phyloP scores from a whole-genome alignment of 352 stramenopile genomes.

The Pythium dissimile region DNA sequence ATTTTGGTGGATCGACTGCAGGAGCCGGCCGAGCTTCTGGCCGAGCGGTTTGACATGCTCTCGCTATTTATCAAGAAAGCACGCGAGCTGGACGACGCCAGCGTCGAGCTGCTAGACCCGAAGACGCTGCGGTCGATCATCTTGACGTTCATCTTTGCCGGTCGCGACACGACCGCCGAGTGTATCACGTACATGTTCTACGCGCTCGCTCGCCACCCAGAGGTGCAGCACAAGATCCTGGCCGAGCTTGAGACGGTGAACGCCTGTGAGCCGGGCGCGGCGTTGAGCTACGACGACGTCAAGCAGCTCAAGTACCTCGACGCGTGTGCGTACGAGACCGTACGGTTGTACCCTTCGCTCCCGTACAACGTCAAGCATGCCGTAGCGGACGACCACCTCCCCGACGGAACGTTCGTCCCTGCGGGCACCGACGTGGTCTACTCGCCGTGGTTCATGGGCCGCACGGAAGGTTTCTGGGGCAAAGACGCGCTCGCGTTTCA shows the following conservation, averaged over 20 bases:
- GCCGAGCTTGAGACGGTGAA: constrained; percentile 33
- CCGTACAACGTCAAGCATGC: constrained; percentile 72
- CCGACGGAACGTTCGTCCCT: constrained; percentile 68
- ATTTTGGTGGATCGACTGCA: constrained; percentile 39
- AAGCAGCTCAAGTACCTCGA: constrained; percentile 66
- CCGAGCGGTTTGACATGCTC: constrained; percentile 37
- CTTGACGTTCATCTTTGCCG: constrained; percentile 82
- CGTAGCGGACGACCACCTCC: constrained; percentile 57
- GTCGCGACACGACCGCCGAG: constrained; percentile 75
- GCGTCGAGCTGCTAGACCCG: constrained; percentile 18
- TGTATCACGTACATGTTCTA: constrained; percentile 82
- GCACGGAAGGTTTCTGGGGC: constrained; percentile 47
- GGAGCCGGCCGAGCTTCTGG: constrained; percentile 29
- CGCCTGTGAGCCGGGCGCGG: neutral
- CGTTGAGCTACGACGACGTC: constrained; percentile 50
- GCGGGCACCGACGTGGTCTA: constrained; percentile 63
- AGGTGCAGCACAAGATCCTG: constrained; percentile 53
- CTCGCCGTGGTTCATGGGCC: constrained; percentile 76
- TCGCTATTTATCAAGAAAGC: constrained; percentile 58
- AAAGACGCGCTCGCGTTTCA: constrained; percentile 46
- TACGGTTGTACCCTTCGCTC: constrained; percentile 74
- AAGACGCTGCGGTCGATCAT: constrained; percentile 58
- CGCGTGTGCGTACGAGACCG: constrained; percentile 62
- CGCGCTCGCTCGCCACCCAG: constrained; percentile 48
- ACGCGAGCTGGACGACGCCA: constrained; percentile 35